phyloP scores from a whole-genome alignment of 495 filamentous ascomycete genomes.

The Aspergillus heteromorphus region DNA sequence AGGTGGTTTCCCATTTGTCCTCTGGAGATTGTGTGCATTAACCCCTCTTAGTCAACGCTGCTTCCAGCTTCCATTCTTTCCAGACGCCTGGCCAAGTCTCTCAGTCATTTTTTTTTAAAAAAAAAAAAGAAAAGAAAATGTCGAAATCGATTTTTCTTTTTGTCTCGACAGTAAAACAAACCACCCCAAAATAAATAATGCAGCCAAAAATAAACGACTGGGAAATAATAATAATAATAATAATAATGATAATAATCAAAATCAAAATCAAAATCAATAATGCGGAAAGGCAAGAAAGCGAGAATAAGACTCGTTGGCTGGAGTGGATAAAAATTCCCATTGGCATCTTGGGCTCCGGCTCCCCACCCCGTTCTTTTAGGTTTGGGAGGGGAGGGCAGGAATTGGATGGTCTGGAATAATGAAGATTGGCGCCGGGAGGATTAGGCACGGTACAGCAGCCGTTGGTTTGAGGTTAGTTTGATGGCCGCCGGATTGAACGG shows the following conservation, averaged over 20 bases:
- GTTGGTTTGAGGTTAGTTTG: slow-evolving; percentile 5
- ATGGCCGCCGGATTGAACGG: not conserved
- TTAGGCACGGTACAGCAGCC: slow-evolving; percentile 16
- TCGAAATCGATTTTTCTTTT: slow-evolving; percentile 1
- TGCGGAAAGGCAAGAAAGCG: not conserved
- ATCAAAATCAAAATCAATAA: not conserved
- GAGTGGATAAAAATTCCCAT: slow-evolving; percentile 7
- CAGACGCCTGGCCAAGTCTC: too few species aligned
- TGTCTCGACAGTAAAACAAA: not conserved
- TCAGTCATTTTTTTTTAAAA: too few species aligned
- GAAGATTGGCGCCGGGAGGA: slow-evolving; percentile 24
- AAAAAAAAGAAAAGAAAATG: too few species aligned
- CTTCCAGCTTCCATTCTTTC: not conserved
- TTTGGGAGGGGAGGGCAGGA: slow-evolving; percentile 9
- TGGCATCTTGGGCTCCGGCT: slow-evolving; percentile 4
- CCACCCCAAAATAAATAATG: too few species aligned
- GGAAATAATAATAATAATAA: not conserved
- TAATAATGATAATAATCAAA: not conserved
- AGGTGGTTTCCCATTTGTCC: slow-evolving; percentile 1
- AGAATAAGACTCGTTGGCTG: not conserved
- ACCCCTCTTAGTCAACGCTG: not conserved
- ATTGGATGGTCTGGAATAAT: slow-evolving; percentile 18
- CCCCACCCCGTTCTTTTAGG: slow-evolving; percentile 10
- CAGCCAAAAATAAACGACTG: too few species aligned
- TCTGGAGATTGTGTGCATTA: slow-evolving; percentile 2